Evolutionary conservation across 2,329 filamentous ascomycete genomes (phyloP), one percentile per base, ranked within the genome.

Genomic region (Aschersonia sp.): DNA sequence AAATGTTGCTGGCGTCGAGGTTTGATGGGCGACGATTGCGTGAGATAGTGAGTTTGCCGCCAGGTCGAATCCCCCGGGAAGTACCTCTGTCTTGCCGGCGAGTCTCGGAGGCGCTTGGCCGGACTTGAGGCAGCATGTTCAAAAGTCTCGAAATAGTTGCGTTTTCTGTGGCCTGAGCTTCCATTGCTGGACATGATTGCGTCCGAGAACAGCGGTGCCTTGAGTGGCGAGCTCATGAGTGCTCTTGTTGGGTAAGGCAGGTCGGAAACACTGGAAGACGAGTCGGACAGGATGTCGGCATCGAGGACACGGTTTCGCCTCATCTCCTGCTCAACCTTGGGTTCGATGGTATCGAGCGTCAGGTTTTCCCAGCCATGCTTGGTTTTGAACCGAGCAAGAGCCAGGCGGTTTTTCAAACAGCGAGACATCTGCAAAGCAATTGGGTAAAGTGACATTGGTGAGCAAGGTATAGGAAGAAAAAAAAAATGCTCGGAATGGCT

Each of bases 361-460:
- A 94, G 76, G 65, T 92, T 86, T 67, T 96, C 85, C 82, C 88
- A 94, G 63, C 89, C 89, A 69, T 94, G 85, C 68, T 94, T 88
- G 56, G 92, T 88, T 70, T 97, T 97, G 76, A 96, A 92, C 66
- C 94, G 92, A 62, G 92, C 92, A 54, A 97, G 79, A 50, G 92
- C 90, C 51, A 98, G 80, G 53, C 90, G 87, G 70, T 94, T 88
- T 69, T 97, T 88, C 48, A 98, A 74, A 60, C 85, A 85, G 63
- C 90, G 78, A 57, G 89, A 92, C 71, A 98, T 94, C 92, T 97
- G 45, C 12, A 30, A 10, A n/a, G 32, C n/a, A 10, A 29, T 6
- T 29, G 41, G 41, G 7, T 42, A 30, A 10, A 45, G 22, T n/a
- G 7, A 29, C 40, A 32, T 14, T 40, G 42, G 10, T 4, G 8